phyloP scores from a whole-genome alignment of 495 filamentous ascomycete genomes.

The Cudoniella acicularis region DNA sequence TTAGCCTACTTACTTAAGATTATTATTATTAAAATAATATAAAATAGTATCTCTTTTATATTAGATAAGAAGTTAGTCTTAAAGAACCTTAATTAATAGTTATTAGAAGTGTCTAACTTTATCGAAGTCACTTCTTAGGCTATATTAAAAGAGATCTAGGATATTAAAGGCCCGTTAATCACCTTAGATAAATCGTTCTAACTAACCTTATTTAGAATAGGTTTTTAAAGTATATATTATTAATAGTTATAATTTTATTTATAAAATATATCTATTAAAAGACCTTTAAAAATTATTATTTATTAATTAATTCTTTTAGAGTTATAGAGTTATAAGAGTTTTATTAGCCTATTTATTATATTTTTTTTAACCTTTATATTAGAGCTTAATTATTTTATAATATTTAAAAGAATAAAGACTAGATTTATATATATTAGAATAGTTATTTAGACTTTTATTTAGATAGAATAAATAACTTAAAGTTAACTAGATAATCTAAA shows the following conservation, averaged over 20 bases:
- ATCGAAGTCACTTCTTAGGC: constrained; percentile 7
- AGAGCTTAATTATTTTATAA: too few species aligned
- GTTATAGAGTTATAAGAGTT: neutral
- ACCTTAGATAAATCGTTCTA: neutral
- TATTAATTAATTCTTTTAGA: neutral
- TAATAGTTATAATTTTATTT: constrained; percentile 18
- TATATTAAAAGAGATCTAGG: constrained; percentile 12
- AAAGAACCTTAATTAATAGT: constrained; percentile 10
- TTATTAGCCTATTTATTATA: too few species aligned
- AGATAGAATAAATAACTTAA: too few species aligned
- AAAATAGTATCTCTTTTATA: constrained; percentile 8
- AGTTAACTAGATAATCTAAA: too few species aligned
- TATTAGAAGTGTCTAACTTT: constrained; percentile 16
- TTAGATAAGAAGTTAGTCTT: constrained; percentile 9
- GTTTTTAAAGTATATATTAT: constrained; percentile 13
- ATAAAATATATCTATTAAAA: constrained; percentile 12
- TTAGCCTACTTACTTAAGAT: constrained; percentile 7
- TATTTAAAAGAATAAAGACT: too few species aligned
- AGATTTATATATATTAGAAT: too few species aligned
- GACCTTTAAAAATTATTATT: constrained; percentile 5
- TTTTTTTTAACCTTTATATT: too few species aligned
- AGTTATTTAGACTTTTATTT: too few species aligned
- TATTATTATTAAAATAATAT: constrained; percentile 17
- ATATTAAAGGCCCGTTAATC: constrained; percentile 4
- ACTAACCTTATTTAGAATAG: constrained; percentile 4